Base-by-base conservation (phyloP, 495 filamentous ascomycete species). In the Xylaria venustula region DNA sequence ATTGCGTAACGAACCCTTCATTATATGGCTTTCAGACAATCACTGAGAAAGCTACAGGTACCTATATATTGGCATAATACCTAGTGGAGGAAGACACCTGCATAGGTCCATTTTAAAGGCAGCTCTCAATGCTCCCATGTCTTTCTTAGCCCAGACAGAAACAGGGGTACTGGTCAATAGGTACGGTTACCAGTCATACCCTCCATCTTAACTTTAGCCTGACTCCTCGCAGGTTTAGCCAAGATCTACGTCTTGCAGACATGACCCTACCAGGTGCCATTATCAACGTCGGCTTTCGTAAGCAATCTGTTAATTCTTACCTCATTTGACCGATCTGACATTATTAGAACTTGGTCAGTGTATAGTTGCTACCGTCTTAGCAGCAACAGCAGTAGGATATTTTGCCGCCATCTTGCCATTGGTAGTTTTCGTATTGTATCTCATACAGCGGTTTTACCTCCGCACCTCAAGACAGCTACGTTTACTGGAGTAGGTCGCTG, bases 401-500 rank as follows among this genome's bases (percentile, higher is more conserved):
- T 60, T 65, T 17, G 60, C 62, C 32, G 22, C 59, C 22, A 57
- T 46, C 28, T 63, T 69, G 22, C 66, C 67, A 20, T 23, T 68
- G 0, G 52, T 68, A 14, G 20, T 68, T 20, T 34, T 73, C 26
- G 64, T 74, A 8, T 58, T 84, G 28, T 87, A 81, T 62, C 36
- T 80, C 28, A 73, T 87, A 12, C 83, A 88, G 65, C 81, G 82
- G 56, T 71, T 79, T 28, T 88, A 87, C 54, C 73, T 88, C 19
- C 79, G 81, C 17, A 88, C 85, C 3, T 85, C 83, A 2, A 75
- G 83, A 1, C 84, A 86, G 64, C 65, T 88, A 6, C 80, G 85
- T 52, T 75, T 83, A 54, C 68, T 88, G 37, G 85, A 87, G 52
- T 44, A 25, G 12, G 52, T 14, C 1, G 20, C n/a, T 44, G 75